Conservation (phyloP, 139 green algal species). For the Chlorella sp. region DNA sequence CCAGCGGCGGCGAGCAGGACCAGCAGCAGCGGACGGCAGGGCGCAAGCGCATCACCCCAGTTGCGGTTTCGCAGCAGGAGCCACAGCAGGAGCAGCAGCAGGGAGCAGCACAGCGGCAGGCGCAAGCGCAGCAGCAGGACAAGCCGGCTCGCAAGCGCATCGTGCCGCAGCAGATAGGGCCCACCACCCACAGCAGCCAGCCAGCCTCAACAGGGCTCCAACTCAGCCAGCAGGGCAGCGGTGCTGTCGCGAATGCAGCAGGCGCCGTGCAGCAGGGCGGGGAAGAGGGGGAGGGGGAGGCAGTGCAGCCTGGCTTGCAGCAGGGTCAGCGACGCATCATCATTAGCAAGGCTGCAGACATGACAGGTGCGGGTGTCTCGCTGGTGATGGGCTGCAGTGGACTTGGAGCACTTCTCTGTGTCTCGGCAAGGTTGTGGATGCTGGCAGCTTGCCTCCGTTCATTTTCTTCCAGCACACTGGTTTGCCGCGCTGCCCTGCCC, state of each 20-base stretch:
- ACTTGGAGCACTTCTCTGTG: background rate
- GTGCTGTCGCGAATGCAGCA: background rate
- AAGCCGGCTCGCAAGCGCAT: constrained; percentile 8
- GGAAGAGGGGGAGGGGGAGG: background rate
- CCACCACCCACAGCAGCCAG: background rate
- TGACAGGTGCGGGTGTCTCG: background rate
- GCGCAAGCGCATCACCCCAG: background rate
- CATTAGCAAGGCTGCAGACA: constrained; percentile 14
- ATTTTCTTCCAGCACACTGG: no score
- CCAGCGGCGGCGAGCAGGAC: background rate
- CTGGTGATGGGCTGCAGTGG: background rate
- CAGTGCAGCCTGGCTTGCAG: background rate
- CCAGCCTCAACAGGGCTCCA: background rate
- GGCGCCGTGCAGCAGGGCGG: background rate
- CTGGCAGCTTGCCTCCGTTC: no score
- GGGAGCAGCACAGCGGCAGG: background rate
- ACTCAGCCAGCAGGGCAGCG: background rate
- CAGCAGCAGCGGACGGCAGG: background rate
- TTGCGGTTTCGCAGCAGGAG: background rate
- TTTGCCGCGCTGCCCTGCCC: no score
- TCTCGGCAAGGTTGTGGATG: no score
- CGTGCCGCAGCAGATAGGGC: constrained; percentile 8
- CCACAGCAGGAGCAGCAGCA: background rate
- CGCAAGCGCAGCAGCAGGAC: background rate
- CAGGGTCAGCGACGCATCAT: background rate